phyloP scores from a whole-genome alignment of 257 asterid genomes.

The Gentiana dahurica region DNA sequence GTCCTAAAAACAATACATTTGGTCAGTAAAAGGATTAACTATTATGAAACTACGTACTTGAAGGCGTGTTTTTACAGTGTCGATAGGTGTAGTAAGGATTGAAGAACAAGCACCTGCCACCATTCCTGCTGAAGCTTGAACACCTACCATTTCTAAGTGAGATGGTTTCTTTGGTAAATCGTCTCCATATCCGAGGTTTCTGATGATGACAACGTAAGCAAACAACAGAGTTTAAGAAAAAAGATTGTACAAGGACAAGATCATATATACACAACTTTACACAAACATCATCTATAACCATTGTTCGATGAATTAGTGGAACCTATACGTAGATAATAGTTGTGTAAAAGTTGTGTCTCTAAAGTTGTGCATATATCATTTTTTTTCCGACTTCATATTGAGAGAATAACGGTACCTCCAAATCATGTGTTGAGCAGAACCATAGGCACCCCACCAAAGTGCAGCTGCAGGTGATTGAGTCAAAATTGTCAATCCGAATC shows the following conservation, averaged over 20 bases:
- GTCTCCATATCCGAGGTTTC: slow-evolving; percentile 61
- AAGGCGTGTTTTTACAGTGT: slow-evolving; percentile 79
- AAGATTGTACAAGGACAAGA: too few relatives aligned
- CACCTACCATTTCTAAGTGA: slow-evolving; percentile 50
- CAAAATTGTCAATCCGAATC: slow-evolving; percentile 73
- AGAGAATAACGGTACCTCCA: slow-evolving; percentile 49
- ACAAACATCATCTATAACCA: too few relatives aligned
- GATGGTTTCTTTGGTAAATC: slow-evolving; percentile 59
- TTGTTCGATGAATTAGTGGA: too few relatives aligned
- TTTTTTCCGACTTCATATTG: too few relatives aligned
- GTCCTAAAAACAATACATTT: not conserved
- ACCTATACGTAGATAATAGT: too few relatives aligned
- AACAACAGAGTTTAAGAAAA: too few relatives aligned
- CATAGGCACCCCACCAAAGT: slow-evolving; percentile 98
- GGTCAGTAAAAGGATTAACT: not conserved
- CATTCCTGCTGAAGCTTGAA: slow-evolving; percentile 85
- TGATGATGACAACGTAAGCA: slow-evolving; percentile 8
- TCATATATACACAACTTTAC: too few relatives aligned
- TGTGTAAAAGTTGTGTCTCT: too few relatives aligned
- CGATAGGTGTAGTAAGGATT: slow-evolving; percentile 67
- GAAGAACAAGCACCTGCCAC: slow-evolving; percentile 89
- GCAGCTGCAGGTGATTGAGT: slow-evolving; percentile 89
- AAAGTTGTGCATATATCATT: too few relatives aligned
- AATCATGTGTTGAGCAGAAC: slow-evolving; percentile 66
- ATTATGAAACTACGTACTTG: slow-evolving; percentile 37